These are phyloP conservation scores for Thelephora terrestris DNA, from an alignment of 1,284 basidiomycete genomes.

Conservation along the genomic window DNA sequence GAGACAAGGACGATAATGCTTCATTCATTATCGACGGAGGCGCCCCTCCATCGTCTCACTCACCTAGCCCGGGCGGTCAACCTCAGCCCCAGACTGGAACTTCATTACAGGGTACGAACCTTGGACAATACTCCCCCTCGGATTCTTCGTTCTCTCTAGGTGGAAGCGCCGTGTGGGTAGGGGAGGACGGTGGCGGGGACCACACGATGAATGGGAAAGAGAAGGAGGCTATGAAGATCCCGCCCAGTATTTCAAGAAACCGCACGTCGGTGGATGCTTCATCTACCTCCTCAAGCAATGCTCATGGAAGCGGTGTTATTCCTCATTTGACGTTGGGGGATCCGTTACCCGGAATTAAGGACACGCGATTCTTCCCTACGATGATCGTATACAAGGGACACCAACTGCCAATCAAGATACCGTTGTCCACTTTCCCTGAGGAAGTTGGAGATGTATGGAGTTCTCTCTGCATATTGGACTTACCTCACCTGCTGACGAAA, in stretches of 20 bases:
- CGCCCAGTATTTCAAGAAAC: background rate
- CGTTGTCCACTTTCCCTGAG: constrained; percentile 77
- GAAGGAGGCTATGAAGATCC: background rate
- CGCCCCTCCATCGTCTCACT: too few species aligned
- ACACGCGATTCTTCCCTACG: constrained; percentile 92
- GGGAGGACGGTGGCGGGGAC: constrained; percentile 48
- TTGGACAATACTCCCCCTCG: constrained; percentile 41
- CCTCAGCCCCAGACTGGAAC: constrained; percentile 3
- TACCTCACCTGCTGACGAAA: background rate
- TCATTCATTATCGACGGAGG: too few species aligned
- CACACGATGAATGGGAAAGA: constrained; percentile 8
- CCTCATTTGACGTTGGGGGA: background rate
- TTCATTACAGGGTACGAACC: constrained; percentile 12
- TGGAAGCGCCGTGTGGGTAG: constrained; percentile 72
- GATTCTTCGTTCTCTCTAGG: constrained; percentile 64
- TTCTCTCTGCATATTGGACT: constrained; percentile 3
- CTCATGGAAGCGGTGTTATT: background rate
- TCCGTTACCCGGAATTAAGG: constrained; percentile 35
- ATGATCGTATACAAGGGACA: constrained; percentile 72
- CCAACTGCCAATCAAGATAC: constrained; percentile 78
- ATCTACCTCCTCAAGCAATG: constrained; percentile 42
- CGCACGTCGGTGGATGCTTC: constrained; percentile 54
- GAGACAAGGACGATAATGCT: constrained; percentile 8
- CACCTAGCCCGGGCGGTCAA: too few species aligned
- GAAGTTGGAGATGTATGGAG: constrained; percentile 88